These are phyloP conservation scores for Neonectria neomacrospora DNA, from an alignment of 2,329 filamentous ascomycete genomes.

Conservation along the genomic window DNA sequence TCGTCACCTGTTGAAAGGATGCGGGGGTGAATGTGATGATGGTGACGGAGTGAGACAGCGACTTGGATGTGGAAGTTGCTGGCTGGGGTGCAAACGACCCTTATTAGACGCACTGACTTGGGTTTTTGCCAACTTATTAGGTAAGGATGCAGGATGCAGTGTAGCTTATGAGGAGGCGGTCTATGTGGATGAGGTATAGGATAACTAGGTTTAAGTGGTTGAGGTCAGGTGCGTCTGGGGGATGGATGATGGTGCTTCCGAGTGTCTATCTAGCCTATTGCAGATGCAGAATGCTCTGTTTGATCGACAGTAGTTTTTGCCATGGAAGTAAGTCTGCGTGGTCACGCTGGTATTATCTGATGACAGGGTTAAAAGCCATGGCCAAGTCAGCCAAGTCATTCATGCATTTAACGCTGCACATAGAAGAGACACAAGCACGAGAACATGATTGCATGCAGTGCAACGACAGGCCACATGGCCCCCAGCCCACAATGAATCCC, in stretches of 20 bases:
- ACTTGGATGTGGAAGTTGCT: neutral
- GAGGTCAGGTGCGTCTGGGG: conserved; percentile 1
- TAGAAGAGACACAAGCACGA: neutral
- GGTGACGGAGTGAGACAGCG: neutral
- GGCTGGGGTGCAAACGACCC: neutral
- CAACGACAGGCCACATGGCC: conserved; percentile 23
- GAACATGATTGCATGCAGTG: neutral
- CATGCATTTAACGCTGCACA: neutral
- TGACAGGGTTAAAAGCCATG: neutral
- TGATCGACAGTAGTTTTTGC: neutral
- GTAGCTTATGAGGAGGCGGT: neutral
- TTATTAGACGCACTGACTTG: neutral
- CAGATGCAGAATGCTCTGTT: neutral
- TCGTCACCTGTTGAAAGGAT: conserved; percentile 21
- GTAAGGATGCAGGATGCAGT: neutral
- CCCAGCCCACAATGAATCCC: neutral
- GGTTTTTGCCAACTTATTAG: neutral
- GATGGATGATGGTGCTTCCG: neutral
- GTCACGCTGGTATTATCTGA: conserved; percentile 11
- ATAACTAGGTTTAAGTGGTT: too few species aligned
- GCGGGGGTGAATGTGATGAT: neutral
- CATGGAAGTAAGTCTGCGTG: neutral
- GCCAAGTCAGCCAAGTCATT: conserved; percentile 2
- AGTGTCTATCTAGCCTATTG: neutral
- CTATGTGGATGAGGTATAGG: neutral